These are phyloP conservation scores for Starmerella apicola DNA, from an alignment of 805 yeast genomes.

Conservation along the genomic window DNA sequence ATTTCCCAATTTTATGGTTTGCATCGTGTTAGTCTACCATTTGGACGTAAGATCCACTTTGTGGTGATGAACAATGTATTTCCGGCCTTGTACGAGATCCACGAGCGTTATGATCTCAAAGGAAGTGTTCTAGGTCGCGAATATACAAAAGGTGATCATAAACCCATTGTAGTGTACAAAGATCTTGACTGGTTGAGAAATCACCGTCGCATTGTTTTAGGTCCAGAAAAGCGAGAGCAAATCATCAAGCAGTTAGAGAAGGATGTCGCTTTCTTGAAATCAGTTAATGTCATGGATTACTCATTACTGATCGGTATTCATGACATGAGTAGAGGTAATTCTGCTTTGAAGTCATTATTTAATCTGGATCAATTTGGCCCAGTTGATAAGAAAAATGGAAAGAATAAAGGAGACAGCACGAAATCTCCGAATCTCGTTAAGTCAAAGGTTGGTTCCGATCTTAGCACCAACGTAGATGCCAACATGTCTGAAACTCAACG, in stretches of 20 bases:
- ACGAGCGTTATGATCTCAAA: constrained; percentile 76
- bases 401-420: background rate
- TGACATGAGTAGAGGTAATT: constrained; percentile 51
- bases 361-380: constrained; percentile 22
- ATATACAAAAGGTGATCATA: constrained; percentile 18
- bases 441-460: constrained; percentile 4
- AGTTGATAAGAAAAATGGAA: constrained; percentile 1
- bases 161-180: constrained; percentile 44
- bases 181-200: constrained; percentile 80
- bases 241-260: constrained; percentile 58
- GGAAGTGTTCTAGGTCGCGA: constrained; percentile 81
- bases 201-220: constrained; percentile 53
- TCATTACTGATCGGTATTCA: constrained; percentile 81
- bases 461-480: background rate
- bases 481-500: constrained; percentile 8
- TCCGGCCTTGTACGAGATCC: constrained; percentile 84
- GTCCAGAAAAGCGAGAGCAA: constrained; percentile 50
- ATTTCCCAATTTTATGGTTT: constrained; percentile 93
- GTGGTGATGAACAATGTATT: constrained; percentile 93
- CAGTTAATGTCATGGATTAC: constrained; percentile 88
- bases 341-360: constrained; percentile 23
- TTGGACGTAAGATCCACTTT: constrained; percentile 72
- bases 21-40: constrained; percentile 84
- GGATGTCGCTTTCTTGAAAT: constrained; percentile 63
- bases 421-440: constrained; percentile 4